Evolutionary conservation across 164 flowering plant genomes (phyloP).

Genomic region (Pachysandra terminalis): DNA sequence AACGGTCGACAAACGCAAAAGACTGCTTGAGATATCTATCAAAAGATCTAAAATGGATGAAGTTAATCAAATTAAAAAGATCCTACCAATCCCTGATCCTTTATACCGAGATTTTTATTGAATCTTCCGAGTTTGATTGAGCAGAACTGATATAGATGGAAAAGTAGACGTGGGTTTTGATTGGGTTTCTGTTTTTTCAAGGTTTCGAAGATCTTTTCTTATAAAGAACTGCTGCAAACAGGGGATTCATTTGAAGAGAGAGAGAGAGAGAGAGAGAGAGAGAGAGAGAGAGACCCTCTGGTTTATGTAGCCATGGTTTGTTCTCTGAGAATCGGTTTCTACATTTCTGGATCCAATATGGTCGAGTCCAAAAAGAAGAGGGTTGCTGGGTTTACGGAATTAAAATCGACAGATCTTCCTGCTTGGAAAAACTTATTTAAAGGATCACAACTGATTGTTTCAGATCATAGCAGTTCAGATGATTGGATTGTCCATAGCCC

Average conservation of each 20-base stretch:
- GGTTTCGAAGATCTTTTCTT: neutral
- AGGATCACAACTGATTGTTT: conserved; percentile 29
- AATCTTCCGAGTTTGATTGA: neutral
- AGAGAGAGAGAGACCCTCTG: too few species aligned
- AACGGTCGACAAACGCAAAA: too few species aligned
- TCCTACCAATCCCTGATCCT: conserved; percentile 9
- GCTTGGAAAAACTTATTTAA: conserved; percentile 20
- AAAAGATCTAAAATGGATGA: too few species aligned
- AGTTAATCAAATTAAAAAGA: neutral
- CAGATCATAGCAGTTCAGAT: conserved; percentile 28
- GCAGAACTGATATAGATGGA: neutral
- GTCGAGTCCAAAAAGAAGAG: conserved; percentile 18
- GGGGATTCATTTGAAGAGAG: neutral
- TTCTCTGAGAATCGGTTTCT: conserved; percentile 33
- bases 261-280: too few species aligned
- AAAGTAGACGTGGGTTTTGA: conserved; percentile 14
- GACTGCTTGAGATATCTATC: too few species aligned
- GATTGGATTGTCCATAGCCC: conserved; percentile 25
- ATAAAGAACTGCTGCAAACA: neutral
- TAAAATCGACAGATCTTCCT: conserved; percentile 13
- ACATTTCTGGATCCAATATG: conserved; percentile 28
- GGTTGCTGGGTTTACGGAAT: conserved; percentile 19
- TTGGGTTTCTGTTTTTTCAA: neutral
- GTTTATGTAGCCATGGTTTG: conserved; percentile 29
- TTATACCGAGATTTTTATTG: neutral